These are phyloP conservation scores for Raffaelea arxii DNA, from an alignment of 2,329 filamentous ascomycete species.

Conservation along the genomic window DNA sequence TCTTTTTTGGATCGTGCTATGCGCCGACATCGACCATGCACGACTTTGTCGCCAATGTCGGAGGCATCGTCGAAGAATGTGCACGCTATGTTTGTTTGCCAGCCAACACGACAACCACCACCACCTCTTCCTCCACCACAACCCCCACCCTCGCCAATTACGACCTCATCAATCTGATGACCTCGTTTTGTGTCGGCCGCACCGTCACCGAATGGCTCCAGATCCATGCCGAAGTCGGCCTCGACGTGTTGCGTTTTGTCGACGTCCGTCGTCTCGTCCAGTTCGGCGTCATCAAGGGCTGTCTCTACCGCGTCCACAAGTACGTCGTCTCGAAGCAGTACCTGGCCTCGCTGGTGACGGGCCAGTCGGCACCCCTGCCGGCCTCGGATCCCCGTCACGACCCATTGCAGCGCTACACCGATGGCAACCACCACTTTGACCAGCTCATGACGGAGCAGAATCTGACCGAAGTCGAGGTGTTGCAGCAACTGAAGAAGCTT, in stretches of 20 bases:
- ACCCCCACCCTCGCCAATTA: slow-evolving; percentile 40
- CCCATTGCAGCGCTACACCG: slow-evolving; percentile 56
- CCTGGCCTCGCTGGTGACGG: slow-evolving; percentile 44
- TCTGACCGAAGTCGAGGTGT: slow-evolving; percentile 58
- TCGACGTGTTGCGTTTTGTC: slow-evolving; percentile 61
- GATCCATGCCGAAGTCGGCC: slow-evolving; percentile 55
- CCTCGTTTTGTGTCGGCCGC: slow-evolving; percentile 70
- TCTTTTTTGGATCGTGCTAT: slow-evolving; percentile 89
- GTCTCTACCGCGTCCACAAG: slow-evolving; percentile 86
- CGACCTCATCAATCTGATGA: slow-evolving; percentile 74
- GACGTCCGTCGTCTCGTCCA: slow-evolving; percentile 89
- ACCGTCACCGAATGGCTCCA: slow-evolving; percentile 83
- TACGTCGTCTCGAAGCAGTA: slow-evolving; percentile 67
- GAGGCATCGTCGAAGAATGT: slow-evolving; percentile 76
- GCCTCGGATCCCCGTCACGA: no score
- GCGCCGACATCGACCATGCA: slow-evolving; percentile 70
- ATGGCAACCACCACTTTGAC: slow-evolving; percentile 70
- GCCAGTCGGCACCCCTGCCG: slow-evolving; percentile 31
- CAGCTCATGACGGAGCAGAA: slow-evolving; percentile 72
- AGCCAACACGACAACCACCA: slow-evolving; percentile 17
- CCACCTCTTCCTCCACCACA: slow-evolving; percentile 8
- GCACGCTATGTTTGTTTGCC: slow-evolving; percentile 62
- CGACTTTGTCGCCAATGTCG: slow-evolving; percentile 66
- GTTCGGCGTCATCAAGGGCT: slow-evolving; percentile 92
- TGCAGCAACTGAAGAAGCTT: slow-evolving; percentile 55